Conservation (phyloP, 768 basidiomycete species). For the Trichaptum fuscoviolaceum region DNA sequence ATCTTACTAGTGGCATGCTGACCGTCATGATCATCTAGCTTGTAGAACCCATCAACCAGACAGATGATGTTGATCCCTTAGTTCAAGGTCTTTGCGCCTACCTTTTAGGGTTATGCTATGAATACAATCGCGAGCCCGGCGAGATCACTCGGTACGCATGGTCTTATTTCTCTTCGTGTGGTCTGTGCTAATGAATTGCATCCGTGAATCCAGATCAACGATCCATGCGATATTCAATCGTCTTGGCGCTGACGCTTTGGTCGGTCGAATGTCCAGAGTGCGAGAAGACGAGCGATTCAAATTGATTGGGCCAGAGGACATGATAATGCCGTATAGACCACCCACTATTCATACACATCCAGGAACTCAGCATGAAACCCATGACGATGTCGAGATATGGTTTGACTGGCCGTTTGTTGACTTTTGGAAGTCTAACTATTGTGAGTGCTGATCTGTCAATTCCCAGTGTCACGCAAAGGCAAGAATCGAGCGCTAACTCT, state of each 20-base stretch:
- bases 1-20: slow-evolving; percentile 1
- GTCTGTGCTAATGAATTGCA: slow-evolving; percentile 6
- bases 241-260: slow-evolving; percentile 83
- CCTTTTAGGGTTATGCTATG: slow-evolving; percentile 90
- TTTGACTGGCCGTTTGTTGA: slow-evolving; percentile 98
- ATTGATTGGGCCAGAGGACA: slow-evolving; percentile 77
- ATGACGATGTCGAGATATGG: slow-evolving; percentile 67
- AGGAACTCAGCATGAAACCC: slow-evolving; percentile 50
- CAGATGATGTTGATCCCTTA: slow-evolving; percentile 75
- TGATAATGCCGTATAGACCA: slow-evolving; percentile 49
- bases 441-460: slow-evolving; percentile 40
- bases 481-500: not conserved
- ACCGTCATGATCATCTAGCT: slow-evolving; percentile 44
- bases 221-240: slow-evolving; percentile 88
- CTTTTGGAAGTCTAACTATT: slow-evolving; percentile 98
- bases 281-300: slow-evolving; percentile 94
- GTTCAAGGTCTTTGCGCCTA: slow-evolving; percentile 90
- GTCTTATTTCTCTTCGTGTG: not conserved
- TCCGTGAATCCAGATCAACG: slow-evolving; percentile 48
- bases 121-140: slow-evolving; percentile 92
- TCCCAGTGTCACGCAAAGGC: not conserved
- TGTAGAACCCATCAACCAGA: slow-evolving; percentile 92
- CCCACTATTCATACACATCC: slow-evolving; percentile 32
- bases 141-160: slow-evolving; percentile 80
- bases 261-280: slow-evolving; percentile 79